Conservation (phyloP, 345 rosid genomes). For the Raphanus sativus region DNA sequence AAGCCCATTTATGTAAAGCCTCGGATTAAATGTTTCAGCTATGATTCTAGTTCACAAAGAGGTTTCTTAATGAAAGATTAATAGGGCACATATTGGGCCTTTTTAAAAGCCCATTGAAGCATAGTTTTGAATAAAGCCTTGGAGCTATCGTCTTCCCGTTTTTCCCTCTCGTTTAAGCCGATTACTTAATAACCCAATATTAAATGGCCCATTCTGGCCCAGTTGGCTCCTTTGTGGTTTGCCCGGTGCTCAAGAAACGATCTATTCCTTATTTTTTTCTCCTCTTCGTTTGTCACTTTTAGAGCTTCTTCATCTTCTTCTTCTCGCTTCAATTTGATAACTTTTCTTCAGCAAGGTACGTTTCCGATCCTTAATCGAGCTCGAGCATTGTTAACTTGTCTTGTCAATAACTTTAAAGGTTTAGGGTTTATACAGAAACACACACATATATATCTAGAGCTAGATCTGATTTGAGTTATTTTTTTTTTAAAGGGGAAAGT, state of each 20-base stretch:
- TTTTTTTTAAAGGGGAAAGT: background rate
- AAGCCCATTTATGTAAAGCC: slow-evolving; percentile 14
- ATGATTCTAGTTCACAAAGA: background rate
- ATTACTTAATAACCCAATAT: background rate
- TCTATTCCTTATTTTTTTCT: background rate
- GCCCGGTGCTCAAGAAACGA: slow-evolving; percentile 45
- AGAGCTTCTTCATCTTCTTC: slow-evolving; percentile 1
- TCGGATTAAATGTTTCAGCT: background rate
- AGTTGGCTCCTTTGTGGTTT: slow-evolving; percentile 3
- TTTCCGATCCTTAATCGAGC: slow-evolving; percentile 6
- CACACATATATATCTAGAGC: background rate
- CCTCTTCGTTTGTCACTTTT: slow-evolving; percentile 21
- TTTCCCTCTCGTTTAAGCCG: no score
- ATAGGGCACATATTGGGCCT: no score
- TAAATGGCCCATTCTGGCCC: background rate
- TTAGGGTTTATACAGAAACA: background rate
- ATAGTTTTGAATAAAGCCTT: no score
- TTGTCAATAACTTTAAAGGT: background rate
- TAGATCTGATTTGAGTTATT: slow-evolving; percentile 23
- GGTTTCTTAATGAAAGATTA: background rate
- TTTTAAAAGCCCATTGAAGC: no score
- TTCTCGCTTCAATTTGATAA: slow-evolving; percentile 20
- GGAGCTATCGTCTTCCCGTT: no score
- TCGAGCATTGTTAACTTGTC: background rate
- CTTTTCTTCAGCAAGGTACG: slow-evolving; percentile 30